Conservation (phyloP, 768 basidiomycete genomes). For the Tricholoma saponaceum region DNA sequence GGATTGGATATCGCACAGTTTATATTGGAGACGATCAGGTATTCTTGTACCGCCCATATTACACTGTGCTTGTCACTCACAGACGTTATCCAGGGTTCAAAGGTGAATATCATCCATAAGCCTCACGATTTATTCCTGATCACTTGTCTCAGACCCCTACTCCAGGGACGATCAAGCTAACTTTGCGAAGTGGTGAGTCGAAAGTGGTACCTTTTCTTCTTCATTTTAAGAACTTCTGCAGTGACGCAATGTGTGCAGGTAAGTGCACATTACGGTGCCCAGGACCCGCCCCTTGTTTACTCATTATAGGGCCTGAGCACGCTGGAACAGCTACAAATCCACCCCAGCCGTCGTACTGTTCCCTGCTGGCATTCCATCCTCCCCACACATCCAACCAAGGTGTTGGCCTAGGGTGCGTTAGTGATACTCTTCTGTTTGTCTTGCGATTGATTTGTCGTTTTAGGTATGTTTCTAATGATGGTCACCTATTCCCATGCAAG, state of each 20-base stretch:
- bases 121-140: neutral
- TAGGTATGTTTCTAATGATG: constrained; percentile 52
- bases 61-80: neutral
- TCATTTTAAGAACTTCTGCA: neutral
- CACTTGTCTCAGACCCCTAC: constrained; percentile 45
- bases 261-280: neutral
- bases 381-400: constrained; percentile 11
- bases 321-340: constrained; percentile 29
- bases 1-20: constrained; percentile 48
- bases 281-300: neutral
- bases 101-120: constrained; percentile 23
- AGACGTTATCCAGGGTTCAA: constrained; percentile 43
- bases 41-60: neutral
- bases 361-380: constrained; percentile 50
- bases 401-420: constrained; percentile 4
- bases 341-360: constrained; percentile 51
- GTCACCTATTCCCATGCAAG: constrained; percentile 49
- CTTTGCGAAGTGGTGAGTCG: constrained; percentile 49
- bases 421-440: neutral
- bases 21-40: constrained; percentile 62
- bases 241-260: constrained; percentile 1
- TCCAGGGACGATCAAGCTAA: constrained; percentile 50
- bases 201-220: neutral
- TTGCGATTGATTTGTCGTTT: neutral
- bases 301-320: constrained; percentile 46